Evolutionary conservation across 2,329 filamentous ascomycete genomes (phyloP).

Genomic region (Neonectria ditissima): DNA sequence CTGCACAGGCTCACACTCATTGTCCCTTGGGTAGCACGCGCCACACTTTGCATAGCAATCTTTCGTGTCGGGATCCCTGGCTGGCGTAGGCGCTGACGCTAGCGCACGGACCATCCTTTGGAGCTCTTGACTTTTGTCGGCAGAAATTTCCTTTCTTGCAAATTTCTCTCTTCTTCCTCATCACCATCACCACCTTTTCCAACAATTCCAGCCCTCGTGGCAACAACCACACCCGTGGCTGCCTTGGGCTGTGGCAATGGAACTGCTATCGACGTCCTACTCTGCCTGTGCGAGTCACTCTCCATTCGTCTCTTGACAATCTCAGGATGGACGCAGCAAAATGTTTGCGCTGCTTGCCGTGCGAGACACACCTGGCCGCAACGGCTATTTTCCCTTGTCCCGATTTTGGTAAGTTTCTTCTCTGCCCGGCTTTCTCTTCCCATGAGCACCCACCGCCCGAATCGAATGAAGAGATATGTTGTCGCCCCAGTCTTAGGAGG

Average conservation of each 20-base stretch:
- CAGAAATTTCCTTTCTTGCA: conserved; percentile 40
- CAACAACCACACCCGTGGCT: background rate
- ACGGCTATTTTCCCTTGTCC: conserved; percentile 16
- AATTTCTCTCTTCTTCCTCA: conserved; percentile 38
- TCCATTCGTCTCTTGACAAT: background rate
- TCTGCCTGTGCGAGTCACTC: background rate
- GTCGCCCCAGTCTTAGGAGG: conserved; percentile 64
- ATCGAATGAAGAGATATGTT: conserved; percentile 60
- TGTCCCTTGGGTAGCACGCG: conserved; percentile 16
- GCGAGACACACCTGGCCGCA: background rate
- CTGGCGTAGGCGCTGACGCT: background rate
- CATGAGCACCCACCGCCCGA: conserved; percentile 1
- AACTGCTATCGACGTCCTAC: background rate
- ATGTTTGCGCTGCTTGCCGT: background rate
- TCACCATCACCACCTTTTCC: conserved; percentile 34
- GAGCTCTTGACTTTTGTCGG: conserved; percentile 35
- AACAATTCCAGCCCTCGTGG: conserved; percentile 6
- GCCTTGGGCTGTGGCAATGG: conserved; percentile 1
- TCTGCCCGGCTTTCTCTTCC: conserved; percentile 2
- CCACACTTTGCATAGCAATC: conserved; percentile 25
- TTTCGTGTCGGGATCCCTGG: conserved; percentile 23
- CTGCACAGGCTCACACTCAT: background rate
- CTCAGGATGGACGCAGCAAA: background rate
- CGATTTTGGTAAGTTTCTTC: conserved; percentile 34
- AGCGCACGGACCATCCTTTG: conserved; percentile 38